A percentile compares a stretch with the other conserved stretches of the same genome.
Evolutionary conservation across 495 filamentous ascomycete genomes (phyloP).

Genomic region (Evernia prunastri): DNA sequence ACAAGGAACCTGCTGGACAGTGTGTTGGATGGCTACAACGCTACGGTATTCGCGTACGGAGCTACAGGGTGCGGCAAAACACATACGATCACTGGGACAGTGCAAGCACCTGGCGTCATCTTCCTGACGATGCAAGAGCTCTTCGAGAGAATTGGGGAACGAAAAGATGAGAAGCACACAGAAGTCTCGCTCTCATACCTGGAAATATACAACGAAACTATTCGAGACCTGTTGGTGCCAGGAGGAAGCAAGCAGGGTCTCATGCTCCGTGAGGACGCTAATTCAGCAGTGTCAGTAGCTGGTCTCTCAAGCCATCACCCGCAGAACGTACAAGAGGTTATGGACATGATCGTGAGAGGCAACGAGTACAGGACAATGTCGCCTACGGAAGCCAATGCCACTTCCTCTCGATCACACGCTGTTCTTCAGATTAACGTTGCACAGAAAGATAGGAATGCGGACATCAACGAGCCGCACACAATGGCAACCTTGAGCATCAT

Average conservation of each 20-base stretch:
- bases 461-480: conserved; percentile 88
- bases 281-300: conserved; percentile 87
- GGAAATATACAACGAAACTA: conserved; percentile 99
- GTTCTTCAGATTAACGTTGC: conserved; percentile 96
- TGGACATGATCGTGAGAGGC: conserved; percentile 97
- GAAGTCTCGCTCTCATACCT: conserved; percentile 92
- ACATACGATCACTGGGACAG: conserved; percentile 93
- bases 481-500: conserved; percentile 99
- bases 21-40: conserved; percentile 96
- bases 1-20: conserved; percentile 84
- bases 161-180: conserved; percentile 75
- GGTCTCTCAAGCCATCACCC: conserved; percentile 90
- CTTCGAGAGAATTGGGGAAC: conserved; percentile 88
- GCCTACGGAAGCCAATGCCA: conserved; percentile 95
- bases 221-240: conserved; percentile 85
- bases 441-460: conserved; percentile 88
- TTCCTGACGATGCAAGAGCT: conserved; percentile 98
- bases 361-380: conserved; percentile 95
- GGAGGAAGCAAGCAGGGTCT: conserved; percentile 79
- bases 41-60: conserved; percentile 97
- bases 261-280: conserved; percentile 90
- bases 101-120: conserved; percentile 93
- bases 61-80: conserved; percentile 98
- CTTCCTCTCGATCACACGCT: conserved; percentile 96
- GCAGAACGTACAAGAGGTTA: conserved; percentile 83